A percentile compares a stretch with the other conserved stretches of the same genome.
Conservation (phyloP, 768 basidiomycete genomes). For the Tulasnella sp. region DNA sequence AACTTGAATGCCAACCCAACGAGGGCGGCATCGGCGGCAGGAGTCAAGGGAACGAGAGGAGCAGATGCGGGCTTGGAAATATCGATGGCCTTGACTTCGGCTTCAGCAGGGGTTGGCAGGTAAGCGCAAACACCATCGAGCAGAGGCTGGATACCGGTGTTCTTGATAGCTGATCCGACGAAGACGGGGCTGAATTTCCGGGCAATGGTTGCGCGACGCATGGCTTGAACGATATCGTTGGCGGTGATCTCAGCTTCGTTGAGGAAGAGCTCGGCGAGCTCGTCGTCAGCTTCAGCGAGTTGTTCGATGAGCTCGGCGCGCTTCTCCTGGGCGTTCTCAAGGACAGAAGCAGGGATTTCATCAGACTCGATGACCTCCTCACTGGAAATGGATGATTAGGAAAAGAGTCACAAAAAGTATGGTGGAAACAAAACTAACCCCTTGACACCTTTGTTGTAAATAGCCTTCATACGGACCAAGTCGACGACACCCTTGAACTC, state of each 20-base stretch:
- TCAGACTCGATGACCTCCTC: conserved; percentile 70
- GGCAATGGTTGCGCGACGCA: conserved; percentile 79
- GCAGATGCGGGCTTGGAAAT: conserved; percentile 56
- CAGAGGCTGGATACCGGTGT: conserved; percentile 88
- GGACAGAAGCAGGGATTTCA: conserved; percentile 73
- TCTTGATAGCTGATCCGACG: conserved; percentile 94
- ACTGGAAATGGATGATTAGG: conserved; percentile 35
- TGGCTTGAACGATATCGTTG: conserved; percentile 68
- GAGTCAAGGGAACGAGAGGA: conserved; percentile 65
- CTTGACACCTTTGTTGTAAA: conserved; percentile 91
- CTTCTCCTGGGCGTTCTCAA: conserved; percentile 72
- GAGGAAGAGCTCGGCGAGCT: conserved; percentile 84
- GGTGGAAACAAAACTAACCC: conserved; percentile 49
- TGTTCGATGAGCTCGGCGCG: conserved; percentile 88
- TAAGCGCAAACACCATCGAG: conserved; percentile 95
- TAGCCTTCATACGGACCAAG: conserved; percentile 85
- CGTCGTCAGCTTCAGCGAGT: conserved; percentile 93
- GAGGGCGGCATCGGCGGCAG: conserved; percentile 78
- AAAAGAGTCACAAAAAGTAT: not conserved
- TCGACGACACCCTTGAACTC: conserved; percentile 88
- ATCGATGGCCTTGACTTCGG: conserved; percentile 73
- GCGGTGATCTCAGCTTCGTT: conserved; percentile 71
- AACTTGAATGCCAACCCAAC: conserved; percentile 97
- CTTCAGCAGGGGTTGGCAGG: conserved; percentile 80
- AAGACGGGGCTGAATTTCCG: conserved; percentile 96